Conservation (phyloP, 371 early-diverging fungal genomes). For the Mortierella sp. region DNA sequence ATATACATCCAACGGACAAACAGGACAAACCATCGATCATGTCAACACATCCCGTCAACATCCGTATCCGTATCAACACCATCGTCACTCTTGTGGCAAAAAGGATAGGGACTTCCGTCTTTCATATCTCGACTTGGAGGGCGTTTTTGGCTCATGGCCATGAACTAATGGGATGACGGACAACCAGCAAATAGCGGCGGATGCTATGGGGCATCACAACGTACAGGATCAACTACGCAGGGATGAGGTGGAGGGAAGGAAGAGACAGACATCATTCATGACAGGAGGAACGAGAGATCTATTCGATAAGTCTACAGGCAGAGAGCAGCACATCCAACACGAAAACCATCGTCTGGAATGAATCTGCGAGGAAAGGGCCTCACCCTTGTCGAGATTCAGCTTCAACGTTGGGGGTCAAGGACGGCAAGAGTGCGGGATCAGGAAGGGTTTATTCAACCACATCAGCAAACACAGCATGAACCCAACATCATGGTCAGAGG, state of each 20-base stretch:
- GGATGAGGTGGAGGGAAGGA: slow-evolving; percentile 2
- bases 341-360: background rate
- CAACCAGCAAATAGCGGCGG: background rate
- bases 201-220: background rate
- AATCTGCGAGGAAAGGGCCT: background rate
- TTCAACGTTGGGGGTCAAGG: background rate
- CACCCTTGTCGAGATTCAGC: background rate
- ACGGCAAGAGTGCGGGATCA: background rate
- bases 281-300: background rate
- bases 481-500: slow-evolving; percentile 9
- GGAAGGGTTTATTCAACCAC: background rate
- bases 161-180: background rate
- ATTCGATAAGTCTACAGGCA: background rate
- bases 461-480: slow-evolving; percentile 3
- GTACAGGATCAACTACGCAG: background rate
- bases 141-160: background rate
- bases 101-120: background rate
- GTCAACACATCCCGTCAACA: background rate
- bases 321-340: background rate
- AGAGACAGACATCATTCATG: background rate
- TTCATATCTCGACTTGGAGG: too few relatives aligned
- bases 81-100: background rate
- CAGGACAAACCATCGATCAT: background rate
- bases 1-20: background rate
- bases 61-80: background rate